Percentiles rank a stretch among this genome's conserved stretches.
These are phyloP conservation scores for Myxozyma udenii DNA, from an alignment of 805 yeast genomes.

Conservation along the genomic window DNA sequence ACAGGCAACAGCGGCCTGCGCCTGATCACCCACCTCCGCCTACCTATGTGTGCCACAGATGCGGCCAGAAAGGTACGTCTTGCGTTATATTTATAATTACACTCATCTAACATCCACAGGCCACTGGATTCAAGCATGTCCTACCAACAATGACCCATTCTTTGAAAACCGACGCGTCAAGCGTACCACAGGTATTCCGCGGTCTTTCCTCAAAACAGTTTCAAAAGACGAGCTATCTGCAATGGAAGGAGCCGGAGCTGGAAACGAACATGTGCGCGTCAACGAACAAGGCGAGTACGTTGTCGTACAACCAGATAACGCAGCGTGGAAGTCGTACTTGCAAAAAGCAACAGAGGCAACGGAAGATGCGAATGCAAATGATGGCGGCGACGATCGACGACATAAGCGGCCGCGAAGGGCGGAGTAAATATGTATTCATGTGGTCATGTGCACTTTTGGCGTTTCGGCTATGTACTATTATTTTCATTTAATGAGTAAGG, in stretches of 20 bases:
- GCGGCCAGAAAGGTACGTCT: conserved; percentile 70
- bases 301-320: conserved; percentile 86
- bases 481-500: too few relatives aligned
- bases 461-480: too few relatives aligned
- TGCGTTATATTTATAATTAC: neutral
- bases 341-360: conserved; percentile 16
- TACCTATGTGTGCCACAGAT: conserved; percentile 91
- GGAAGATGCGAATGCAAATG: conserved; percentile 10
- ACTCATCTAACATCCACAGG: conserved; percentile 34
- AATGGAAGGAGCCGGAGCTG: conserved; percentile 44
- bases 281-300: conserved; percentile 95
- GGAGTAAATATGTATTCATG: neutral
- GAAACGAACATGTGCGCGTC: conserved; percentile 55
- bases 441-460: neutral
- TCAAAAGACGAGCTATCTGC: conserved; percentile 64
- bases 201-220: conserved; percentile 80
- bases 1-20: conserved; percentile 27
- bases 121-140: conserved; percentile 96
- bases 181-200: conserved; percentile 96
- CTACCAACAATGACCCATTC: conserved; percentile 86
- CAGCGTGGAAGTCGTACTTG: conserved; percentile 29
- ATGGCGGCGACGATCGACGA: conserved; percentile 4
- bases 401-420: conserved; percentile 6
- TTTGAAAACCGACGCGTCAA: conserved; percentile 90
- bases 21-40: conserved; percentile 86